Conservation (phyloP, 1,284 basidiomycete species). For the Ceratobasidium sp. region DNA sequence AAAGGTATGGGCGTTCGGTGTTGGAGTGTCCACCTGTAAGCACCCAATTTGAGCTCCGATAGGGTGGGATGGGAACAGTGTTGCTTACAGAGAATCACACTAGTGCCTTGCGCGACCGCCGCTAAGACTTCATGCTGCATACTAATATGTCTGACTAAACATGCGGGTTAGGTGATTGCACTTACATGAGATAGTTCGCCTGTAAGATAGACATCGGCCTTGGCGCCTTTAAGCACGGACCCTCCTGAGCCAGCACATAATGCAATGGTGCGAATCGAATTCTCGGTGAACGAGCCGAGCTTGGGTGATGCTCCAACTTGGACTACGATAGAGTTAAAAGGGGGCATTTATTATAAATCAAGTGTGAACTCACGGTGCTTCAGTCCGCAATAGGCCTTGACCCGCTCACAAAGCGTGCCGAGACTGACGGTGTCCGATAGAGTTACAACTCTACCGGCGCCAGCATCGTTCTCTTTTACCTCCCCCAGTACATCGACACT, state of each 20-base stretch:
- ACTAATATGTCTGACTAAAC: not conserved
- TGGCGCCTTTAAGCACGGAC: constrained; percentile 71
- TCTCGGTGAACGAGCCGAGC: constrained; percentile 49
- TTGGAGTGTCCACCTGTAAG: constrained; percentile 79
- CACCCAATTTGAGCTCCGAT: constrained; percentile 43
- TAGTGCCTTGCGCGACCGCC: constrained; percentile 72
- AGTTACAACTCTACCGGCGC: constrained; percentile 73
- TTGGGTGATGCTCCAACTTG: constrained; percentile 72
- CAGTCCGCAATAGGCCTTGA: constrained; percentile 76
- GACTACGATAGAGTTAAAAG: constrained; percentile 61
- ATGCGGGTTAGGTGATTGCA: constrained; percentile 24
- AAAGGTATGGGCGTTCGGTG: constrained; percentile 88
- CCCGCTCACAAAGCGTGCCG: constrained; percentile 66
- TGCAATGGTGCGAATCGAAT: constrained; percentile 61
- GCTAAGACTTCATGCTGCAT: constrained; percentile 84
- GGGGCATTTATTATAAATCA: not conserved
- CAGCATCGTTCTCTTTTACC: constrained; percentile 58
- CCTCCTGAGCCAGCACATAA: constrained; percentile 89
- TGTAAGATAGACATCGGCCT: constrained; percentile 86
- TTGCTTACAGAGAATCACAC: constrained; percentile 81
- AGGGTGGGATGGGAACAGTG: constrained; percentile 7
- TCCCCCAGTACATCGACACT: constrained; percentile 53
- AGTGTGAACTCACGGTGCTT: constrained; percentile 64
- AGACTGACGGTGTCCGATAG: constrained; percentile 68
- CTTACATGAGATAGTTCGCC: constrained; percentile 92